phyloP scores from a whole-genome alignment of 768 basidiomycete species.

The Omphalotus guepiniiformis region DNA sequence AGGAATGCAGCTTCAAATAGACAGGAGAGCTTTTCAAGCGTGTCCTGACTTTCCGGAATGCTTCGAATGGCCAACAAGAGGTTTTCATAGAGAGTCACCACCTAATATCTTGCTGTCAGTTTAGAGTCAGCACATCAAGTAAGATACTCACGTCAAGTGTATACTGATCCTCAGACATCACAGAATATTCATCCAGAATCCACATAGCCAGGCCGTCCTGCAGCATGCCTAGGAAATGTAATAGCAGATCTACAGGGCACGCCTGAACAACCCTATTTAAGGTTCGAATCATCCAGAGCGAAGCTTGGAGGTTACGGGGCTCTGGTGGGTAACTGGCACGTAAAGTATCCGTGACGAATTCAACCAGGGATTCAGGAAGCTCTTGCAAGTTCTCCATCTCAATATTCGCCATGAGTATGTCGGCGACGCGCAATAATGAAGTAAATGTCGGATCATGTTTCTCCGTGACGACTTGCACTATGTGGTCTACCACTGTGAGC shows the following conservation, averaged over 20 bases:
- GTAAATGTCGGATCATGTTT: conserved; percentile 34
- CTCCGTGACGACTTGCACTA: conserved; percentile 44
- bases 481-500: conserved; percentile 46
- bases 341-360: conserved; percentile 59
- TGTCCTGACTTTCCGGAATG: conserved; percentile 34
- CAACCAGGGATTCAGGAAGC: conserved; percentile 50
- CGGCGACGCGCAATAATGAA: conserved; percentile 52
- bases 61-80: conserved; percentile 47
- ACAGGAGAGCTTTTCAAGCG: conserved; percentile 44
- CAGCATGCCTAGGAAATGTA: conserved; percentile 41
- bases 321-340: conserved; percentile 63
- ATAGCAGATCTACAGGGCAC: conserved; percentile 46
- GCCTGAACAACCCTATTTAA: conserved; percentile 49
- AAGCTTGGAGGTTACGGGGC: conserved; percentile 45
- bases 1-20: conserved; percentile 57
- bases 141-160: conserved; percentile 15
- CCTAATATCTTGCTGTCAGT: conserved; percentile 38
- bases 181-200: conserved; percentile 55
- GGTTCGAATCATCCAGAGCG: conserved; percentile 60
- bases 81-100: conserved; percentile 62
- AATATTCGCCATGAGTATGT: conserved; percentile 54
- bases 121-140: conserved; percentile 32
- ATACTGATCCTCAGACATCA: conserved; percentile 52
- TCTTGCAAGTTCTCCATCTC: conserved; percentile 42
- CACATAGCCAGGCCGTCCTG: conserved; percentile 57